These are phyloP conservation scores for Candida neerlandica DNA, from an alignment of 1,139 yeast species.

Conservation along the genomic window DNA sequence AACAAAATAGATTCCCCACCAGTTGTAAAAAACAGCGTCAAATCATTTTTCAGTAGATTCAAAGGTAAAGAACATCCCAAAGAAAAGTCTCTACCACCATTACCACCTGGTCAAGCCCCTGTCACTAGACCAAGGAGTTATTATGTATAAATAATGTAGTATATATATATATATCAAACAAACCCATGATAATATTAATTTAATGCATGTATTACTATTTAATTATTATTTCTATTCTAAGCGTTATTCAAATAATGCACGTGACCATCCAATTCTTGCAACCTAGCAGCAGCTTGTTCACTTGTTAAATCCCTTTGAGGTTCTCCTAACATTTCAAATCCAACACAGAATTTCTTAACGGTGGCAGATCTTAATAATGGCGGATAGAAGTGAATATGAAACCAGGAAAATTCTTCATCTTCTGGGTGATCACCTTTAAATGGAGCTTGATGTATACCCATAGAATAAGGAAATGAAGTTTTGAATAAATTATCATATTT, in stretches of 20 bases:
- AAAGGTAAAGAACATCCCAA: not conserved
- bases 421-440: constrained; percentile 43
- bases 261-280: constrained; percentile 48
- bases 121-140: not conserved
- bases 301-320: constrained; percentile 79
- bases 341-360: constrained; percentile 75
- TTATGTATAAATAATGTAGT: not conserved
- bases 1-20: not conserved
- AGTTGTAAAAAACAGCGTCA: not conserved
- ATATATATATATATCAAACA: not conserved
- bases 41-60: not conserved
- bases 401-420: constrained; percentile 54
- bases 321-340: constrained; percentile 78
- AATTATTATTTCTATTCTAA: not conserved
- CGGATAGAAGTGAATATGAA: constrained; percentile 80
- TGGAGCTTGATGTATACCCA: constrained; percentile 81
- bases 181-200: not conserved
- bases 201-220: constrained; percentile 1
- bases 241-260: constrained; percentile 31
- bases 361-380: constrained; percentile 76
- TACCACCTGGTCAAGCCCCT: not conserved
- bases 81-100: constrained; percentile 4
- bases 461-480: constrained; percentile 75
- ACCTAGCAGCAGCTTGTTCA: constrained; percentile 68
- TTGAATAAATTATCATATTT: constrained; percentile 73